These are phyloP conservation scores for Naumovozyma dairenensis DNA, from an alignment of 805 yeast genomes.

Conservation along the genomic window DNA sequence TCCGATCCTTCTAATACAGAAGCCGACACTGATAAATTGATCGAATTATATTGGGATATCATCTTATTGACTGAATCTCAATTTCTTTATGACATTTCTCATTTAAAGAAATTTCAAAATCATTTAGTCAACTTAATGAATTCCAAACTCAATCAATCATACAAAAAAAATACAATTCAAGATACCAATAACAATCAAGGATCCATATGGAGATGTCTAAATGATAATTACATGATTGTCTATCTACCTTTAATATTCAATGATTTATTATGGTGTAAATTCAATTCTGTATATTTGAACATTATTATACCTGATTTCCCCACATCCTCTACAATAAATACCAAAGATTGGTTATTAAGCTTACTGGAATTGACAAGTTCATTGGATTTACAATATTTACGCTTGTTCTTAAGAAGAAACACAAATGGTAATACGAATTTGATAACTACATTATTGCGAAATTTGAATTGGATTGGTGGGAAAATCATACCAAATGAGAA, in stretches of 20 bases:
- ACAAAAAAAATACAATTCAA: too few relatives aligned
- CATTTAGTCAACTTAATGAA: not conserved
- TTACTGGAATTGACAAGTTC: conserved; percentile 20
- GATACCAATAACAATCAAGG: too few relatives aligned
- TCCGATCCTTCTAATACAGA: not conserved
- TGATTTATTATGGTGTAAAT: conserved; percentile 20
- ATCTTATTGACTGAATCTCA: conserved; percentile 22
- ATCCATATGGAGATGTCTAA: conserved; percentile 18
- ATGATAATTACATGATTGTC: conserved; percentile 17
- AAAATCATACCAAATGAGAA: conserved; percentile 22
- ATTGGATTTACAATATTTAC: conserved; percentile 10
- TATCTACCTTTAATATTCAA: conserved; percentile 19
- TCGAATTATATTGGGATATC: conserved; percentile 27
- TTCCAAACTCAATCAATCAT: too few relatives aligned
- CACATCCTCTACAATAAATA: too few relatives aligned
- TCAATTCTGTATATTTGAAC: conserved; percentile 13
- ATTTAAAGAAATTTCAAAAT: not conserved
- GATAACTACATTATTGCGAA: conserved; percentile 17
- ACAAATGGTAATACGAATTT: conserved; percentile 9
- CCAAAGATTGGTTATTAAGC: conserved; percentile 22
- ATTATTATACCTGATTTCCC: conserved; percentile 18
- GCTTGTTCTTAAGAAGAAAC: conserved; percentile 19
- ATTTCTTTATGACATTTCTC: conserved; percentile 8
- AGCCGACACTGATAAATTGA: conserved; percentile 3
- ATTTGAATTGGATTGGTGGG: conserved; percentile 28